phyloP scores from a whole-genome alignment of 768 basidiomycete genomes.

The Amanita polypyramis region DNA sequence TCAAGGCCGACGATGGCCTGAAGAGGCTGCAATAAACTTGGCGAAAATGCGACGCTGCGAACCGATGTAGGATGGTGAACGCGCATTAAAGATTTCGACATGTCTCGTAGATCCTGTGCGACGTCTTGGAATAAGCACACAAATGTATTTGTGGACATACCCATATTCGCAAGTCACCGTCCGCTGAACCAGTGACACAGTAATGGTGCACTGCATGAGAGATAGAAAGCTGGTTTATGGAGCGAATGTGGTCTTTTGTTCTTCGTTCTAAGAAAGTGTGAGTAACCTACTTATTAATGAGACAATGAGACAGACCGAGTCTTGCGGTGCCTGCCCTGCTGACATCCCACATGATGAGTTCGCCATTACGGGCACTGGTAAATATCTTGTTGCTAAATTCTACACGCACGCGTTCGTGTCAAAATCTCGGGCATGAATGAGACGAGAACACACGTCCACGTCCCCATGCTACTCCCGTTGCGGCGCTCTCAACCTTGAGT shows the following conservation, averaged over 20 bases:
- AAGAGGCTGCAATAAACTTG: conserved; percentile 50
- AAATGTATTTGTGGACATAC: conserved; percentile 26
- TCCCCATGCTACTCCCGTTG: conserved; percentile 78
- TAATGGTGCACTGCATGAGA: conserved; percentile 61
- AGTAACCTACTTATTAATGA: background rate
- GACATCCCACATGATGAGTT: conserved; percentile 77
- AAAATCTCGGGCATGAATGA: background rate
- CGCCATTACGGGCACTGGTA: conserved; percentile 73
- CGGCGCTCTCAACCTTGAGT: conserved; percentile 67
- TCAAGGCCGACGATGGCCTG: conserved; percentile 62
- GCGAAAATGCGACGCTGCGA: conserved; percentile 62
- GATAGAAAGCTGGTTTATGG: conserved; percentile 59
- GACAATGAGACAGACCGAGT: conserved; percentile 42
- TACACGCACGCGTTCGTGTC: conserved; percentile 16
- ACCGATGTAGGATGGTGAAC: conserved; percentile 64
- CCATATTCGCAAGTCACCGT: conserved; percentile 76
- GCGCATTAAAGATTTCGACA: conserved; percentile 57
- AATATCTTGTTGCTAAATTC: conserved; percentile 68
- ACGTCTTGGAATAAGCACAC: conserved; percentile 2
- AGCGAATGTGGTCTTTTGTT: conserved; percentile 59
- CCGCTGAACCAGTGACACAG: conserved; percentile 72
- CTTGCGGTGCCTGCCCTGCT: conserved; percentile 56
- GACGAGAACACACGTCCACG: conserved; percentile 39
- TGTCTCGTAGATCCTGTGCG: conserved; percentile 59
- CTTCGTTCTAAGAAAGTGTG: conserved; percentile 38